Evolutionary conservation across 306 rosid genomes (phyloP).

Genomic region (Casuarina equisetifolia): DNA sequence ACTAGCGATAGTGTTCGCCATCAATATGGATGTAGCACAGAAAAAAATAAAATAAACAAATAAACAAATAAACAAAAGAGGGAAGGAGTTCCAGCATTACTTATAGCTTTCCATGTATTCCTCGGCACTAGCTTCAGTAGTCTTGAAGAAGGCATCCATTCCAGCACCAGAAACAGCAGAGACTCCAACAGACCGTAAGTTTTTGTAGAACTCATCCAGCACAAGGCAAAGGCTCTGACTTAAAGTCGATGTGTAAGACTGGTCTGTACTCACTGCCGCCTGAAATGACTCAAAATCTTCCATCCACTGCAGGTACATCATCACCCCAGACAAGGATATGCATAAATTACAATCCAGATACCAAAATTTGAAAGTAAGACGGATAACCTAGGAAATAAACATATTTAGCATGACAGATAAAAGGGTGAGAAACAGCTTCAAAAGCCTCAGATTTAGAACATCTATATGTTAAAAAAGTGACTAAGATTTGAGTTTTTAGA

Average conservation of each 20-base stretch:
- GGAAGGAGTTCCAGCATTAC: slow-evolving; percentile 35
- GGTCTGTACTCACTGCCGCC: slow-evolving; percentile 58
- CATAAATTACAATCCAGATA: not conserved
- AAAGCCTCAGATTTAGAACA: not conserved
- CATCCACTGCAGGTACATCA: slow-evolving; percentile 70
- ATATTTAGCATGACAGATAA: not conserved
- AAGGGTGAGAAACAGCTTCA: not conserved
- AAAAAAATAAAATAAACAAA: not conserved
- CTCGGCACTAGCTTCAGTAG: slow-evolving; percentile 64
- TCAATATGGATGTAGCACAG: not conserved
- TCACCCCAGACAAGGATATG: slow-evolving; percentile 19
- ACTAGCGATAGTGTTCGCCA: not conserved
- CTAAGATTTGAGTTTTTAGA: not conserved
- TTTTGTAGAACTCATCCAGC: slow-evolving; percentile 82
- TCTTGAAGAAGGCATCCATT: slow-evolving; percentile 69
- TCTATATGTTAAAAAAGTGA: not conserved
- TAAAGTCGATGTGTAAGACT: slow-evolving; percentile 57
- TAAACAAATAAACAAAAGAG: not conserved
- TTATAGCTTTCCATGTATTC: slow-evolving; percentile 77
- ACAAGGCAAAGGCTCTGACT: slow-evolving; percentile 73
- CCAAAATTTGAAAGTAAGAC: not conserved
- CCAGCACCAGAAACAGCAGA: slow-evolving; percentile 83
- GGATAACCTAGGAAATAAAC: not conserved
- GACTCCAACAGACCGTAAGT: slow-evolving; percentile 74
- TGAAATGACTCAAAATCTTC: slow-evolving; percentile 84